These are phyloP conservation scores for Fraxinus baroniana DNA, from an alignment of 305 asterid genomes.

Conservation along the genomic window DNA sequence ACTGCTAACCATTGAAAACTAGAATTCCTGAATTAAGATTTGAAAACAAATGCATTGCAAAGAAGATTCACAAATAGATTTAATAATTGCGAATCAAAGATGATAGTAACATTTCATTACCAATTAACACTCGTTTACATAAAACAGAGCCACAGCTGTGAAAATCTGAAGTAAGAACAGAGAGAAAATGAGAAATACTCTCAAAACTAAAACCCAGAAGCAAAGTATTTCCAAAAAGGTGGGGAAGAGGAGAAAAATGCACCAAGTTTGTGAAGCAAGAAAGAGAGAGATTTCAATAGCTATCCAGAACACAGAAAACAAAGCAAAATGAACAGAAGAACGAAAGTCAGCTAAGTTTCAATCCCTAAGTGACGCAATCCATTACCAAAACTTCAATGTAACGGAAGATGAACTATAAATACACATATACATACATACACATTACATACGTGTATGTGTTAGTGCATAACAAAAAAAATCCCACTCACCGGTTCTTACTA, in stretches of 20 bases:
- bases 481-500: background rate
- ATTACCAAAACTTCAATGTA: conserved; percentile 1
- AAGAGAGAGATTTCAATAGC: conserved; percentile 21
- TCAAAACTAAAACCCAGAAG: conserved; percentile 22
- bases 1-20: background rate
- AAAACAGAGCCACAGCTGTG: conserved; percentile 7
- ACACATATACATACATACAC: background rate
- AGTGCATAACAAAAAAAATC: background rate
- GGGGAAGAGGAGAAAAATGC: conserved; percentile 13
- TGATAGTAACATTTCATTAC: conserved; percentile 14
- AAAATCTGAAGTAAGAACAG: conserved; percentile 2
- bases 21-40: background rate
- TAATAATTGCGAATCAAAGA: conserved; percentile 4
- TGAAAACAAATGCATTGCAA: conserved; percentile 12
- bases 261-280: conserved; percentile 16
- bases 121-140: conserved; percentile 13
- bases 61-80: background rate
- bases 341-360: background rate
- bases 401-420: background rate
- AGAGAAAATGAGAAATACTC: conserved; percentile 13
- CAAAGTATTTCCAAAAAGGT: conserved; percentile 10
- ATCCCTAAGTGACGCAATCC: conserved; percentile 13
- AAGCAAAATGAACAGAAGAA: conserved; percentile 5
- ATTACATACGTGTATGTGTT: background rate
- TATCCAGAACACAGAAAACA: conserved; percentile 36